Base-by-base conservation (phyloP, 192 early-diverging fungal genomes). In the Allomyces javanicus region DNA sequence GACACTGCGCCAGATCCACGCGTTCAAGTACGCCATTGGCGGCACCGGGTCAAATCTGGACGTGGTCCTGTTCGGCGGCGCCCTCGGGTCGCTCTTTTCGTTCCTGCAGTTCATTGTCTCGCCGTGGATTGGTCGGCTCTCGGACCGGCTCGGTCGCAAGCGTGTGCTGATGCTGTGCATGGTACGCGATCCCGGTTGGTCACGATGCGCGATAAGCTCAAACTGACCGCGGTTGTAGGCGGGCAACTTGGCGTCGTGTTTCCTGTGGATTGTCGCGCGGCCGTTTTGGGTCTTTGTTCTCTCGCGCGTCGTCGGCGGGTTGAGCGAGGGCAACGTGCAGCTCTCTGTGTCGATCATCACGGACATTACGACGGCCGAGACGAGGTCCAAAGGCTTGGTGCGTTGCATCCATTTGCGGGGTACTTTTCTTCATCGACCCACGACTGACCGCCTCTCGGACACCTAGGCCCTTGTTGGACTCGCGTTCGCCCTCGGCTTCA, bases 271-370 rank as follows among this genome's bases (percentile, higher is more conserved):
- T 40, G 90, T 93, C 69, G 83, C 91, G 0, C 72, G 78, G 45
- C 81, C 88, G 17, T 99, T 99, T 68, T 77, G 81, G 55, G 70
- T 79, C 27, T 99, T 99, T 72, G 80, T 99, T 26, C 69, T 84
- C 9, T 87, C 92, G 9, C 77, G 96, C 11, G 74, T 95, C 55
- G 80, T 99, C 58, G 96, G 88, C 5, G 96, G 96, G 12, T 76
- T 99, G 65, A 93, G 89, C 63, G 96, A 99, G 71, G 96, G 96
- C 61, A 99, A 99, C 69, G 92, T 99, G 19, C 96, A 99, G 75
- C 83, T 99, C 61, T 90, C 88, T 3, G 90, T 91, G 45, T 93
- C 96, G 0, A 92, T 96, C 71, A 93, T 99, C 55, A 88, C 91
- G 21, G 96, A 99, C 69, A 81, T 96, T 62, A 96, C 96, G 0